phyloP scores from a whole-genome alignment of 2,329 filamentous ascomycete species.

The Coniochaeta hoffmannii region DNA sequence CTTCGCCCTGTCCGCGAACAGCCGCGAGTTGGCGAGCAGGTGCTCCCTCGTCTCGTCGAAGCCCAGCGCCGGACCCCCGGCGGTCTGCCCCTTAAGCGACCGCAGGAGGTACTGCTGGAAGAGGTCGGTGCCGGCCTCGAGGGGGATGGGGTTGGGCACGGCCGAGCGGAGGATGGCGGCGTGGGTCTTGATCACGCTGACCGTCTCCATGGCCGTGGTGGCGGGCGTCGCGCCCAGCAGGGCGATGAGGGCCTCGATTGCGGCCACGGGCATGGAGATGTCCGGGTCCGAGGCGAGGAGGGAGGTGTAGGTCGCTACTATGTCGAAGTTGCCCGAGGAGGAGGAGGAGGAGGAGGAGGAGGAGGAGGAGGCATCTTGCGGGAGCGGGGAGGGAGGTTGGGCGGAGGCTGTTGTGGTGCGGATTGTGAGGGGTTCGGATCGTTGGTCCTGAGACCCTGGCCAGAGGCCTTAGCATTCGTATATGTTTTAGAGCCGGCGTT shows the following conservation, averaged over 20 bases:
- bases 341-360: neutral
- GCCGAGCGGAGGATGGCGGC: conserved; percentile 69
- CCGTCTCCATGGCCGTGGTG: conserved; percentile 87
- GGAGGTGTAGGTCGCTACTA: conserved; percentile 47
- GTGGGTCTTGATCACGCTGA: conserved; percentile 73
- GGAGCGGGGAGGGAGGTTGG: conserved; percentile 6
- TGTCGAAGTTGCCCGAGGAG: conserved; percentile 26
- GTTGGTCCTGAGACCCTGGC: neutral
- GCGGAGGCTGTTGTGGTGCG: conserved; percentile 1
- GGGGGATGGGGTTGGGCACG: conserved; percentile 81
- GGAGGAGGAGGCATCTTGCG: no score
- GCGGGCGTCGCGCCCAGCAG: conserved; percentile 73
- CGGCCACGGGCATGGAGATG: conserved; percentile 87
- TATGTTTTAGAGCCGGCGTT: neutral
- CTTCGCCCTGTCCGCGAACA: conserved; percentile 84
- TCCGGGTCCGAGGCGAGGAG: conserved; percentile 63
- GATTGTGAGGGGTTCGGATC: conserved; percentile 5
- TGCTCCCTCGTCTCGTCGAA: conserved; percentile 81
- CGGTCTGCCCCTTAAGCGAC: conserved; percentile 50
- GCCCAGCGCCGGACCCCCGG: conserved; percentile 30
- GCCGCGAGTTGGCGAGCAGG: conserved; percentile 73
- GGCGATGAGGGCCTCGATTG: conserved; percentile 58
- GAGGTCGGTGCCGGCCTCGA: conserved; percentile 89
- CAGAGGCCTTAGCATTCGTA: no score
- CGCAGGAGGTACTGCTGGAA: conserved; percentile 91